These are phyloP conservation scores for Thielaviopsis punctulata DNA, from an alignment of 2,329 filamentous ascomycete species.

Conservation along the genomic window DNA sequence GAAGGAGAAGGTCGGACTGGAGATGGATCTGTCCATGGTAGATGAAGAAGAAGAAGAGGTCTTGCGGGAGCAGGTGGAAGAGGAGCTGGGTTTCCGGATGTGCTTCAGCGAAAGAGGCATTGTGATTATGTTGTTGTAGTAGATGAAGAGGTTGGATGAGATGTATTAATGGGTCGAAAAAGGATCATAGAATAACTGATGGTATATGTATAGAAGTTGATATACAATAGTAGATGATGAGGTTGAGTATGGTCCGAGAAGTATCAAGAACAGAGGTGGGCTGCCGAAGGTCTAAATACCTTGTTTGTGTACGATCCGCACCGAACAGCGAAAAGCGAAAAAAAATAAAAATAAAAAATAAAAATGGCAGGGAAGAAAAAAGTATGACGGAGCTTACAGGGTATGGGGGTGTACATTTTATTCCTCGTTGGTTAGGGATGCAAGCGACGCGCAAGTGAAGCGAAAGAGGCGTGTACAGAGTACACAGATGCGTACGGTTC, in stretches of 20 bases:
- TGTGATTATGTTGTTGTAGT: not conserved
- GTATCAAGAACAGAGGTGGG: not conserved
- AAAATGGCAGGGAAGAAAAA: not conserved
- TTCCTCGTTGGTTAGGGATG: not conserved
- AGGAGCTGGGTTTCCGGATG: slow-evolving; percentile 7
- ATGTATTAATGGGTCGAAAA: not conserved
- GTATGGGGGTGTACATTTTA: not conserved
- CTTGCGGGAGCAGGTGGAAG: slow-evolving; percentile 4
- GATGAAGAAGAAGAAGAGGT: slow-evolving; percentile 7
- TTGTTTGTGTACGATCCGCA: not conserved
- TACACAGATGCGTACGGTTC: too few species aligned
- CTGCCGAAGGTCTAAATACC: not conserved
- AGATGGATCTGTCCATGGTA: slow-evolving; percentile 4
- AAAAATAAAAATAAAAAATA: not conserved
- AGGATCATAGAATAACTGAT: not conserved
- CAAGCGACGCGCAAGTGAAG: not conserved
- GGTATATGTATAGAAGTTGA: not conserved
- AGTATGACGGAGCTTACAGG: not conserved
- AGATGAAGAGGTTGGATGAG: not conserved
- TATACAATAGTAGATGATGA: not conserved
- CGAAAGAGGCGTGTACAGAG: not conserved
- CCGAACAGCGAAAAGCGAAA: not conserved
- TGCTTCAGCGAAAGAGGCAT: slow-evolving; percentile 8
- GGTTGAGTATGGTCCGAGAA: not conserved
- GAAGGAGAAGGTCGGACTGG: slow-evolving; percentile 4